Evolutionary conservation across 148 eudicot genomes (phyloP).

Genomic region (Camellia lanceoleosa): DNA sequence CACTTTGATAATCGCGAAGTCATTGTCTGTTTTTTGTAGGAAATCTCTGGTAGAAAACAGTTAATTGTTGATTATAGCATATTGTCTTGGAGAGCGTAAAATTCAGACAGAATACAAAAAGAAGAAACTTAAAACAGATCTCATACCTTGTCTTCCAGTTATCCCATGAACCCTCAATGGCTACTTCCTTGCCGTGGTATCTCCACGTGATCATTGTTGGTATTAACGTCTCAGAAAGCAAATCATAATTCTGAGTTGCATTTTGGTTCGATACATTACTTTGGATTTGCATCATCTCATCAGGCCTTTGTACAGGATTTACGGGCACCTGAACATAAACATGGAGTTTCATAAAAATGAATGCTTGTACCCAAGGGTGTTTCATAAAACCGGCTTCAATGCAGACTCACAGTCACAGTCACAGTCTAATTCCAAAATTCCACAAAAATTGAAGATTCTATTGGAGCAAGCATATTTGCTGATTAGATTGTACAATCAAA

Average conservation of each 20-base stretch:
- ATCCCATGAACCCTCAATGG: conserved; percentile 94
- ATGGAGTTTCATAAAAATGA: not conserved
- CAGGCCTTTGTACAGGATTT: conserved; percentile 68
- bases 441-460: not conserved
- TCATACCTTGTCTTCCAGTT: conserved; percentile 73
- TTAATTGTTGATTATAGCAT: not conserved
- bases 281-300: conserved; percentile 52
- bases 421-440: not conserved
- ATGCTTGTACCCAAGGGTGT: not conserved
- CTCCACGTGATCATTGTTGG: conserved; percentile 85
- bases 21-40: conserved; percentile 73
- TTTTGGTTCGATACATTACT: conserved; percentile 51
- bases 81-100: not conserved
- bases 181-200: conserved; percentile 67
- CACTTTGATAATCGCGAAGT: conserved; percentile 77
- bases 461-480: not conserved
- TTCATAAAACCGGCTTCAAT: not conserved
- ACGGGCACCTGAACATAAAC: conserved; percentile 46
- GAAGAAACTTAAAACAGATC: not conserved
- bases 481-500: not conserved
- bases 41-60: conserved; percentile 47
- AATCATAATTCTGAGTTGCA: conserved; percentile 38
- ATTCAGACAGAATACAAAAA: not conserved
- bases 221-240: conserved; percentile 44
- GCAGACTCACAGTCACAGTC: not conserved